phyloP scores from a whole-genome alignment of 2,329 filamentous ascomycete species.

The Microcera coccophila region DNA sequence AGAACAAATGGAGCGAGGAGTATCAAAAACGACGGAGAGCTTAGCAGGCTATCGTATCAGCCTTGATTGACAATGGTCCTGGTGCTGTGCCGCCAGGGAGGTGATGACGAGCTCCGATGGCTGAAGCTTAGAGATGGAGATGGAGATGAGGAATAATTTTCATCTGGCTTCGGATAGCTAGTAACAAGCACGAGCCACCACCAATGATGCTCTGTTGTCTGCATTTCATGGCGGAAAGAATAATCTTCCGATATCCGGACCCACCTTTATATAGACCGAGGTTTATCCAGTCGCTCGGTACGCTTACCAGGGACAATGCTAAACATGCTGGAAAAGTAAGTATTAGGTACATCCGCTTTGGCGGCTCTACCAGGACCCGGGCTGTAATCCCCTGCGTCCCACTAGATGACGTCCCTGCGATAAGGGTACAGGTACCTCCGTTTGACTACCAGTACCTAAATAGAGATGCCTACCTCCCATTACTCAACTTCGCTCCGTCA shows the following conservation, averaged over 20 bases:
- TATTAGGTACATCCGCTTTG: slow-evolving; percentile 15
- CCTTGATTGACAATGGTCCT: slow-evolving; percentile 22
- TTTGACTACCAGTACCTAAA: slow-evolving; percentile 4
- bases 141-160: slow-evolving; percentile 37
- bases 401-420: slow-evolving; percentile 14
- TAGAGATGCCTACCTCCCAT: too few relatives aligned
- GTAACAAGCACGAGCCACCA: slow-evolving; percentile 31
- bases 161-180: slow-evolving; percentile 28
- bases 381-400: slow-evolving; percentile 1
- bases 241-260: slow-evolving; percentile 18
- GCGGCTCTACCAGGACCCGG: slow-evolving; percentile 5
- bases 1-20: slow-evolving; percentile 4
- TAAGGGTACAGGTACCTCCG: slow-evolving; percentile 14
- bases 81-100: slow-evolving; percentile 29
- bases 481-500: too few relatives aligned
- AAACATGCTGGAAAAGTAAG: slow-evolving; percentile 1
- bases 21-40: slow-evolving; percentile 9
- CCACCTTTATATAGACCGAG: slow-evolving; percentile 5
- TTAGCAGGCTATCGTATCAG: slow-evolving; percentile 20
- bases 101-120: slow-evolving; percentile 32
- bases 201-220: slow-evolving; percentile 25
- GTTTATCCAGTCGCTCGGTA: slow-evolving; percentile 14
- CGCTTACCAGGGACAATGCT: slow-evolving; percentile 1
- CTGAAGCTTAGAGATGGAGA: slow-evolving; percentile 13
- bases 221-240: slow-evolving; percentile 14